Base-by-base conservation (phyloP, 805 yeast genomes). In the Saccharomycopsis sp. region DNA sequence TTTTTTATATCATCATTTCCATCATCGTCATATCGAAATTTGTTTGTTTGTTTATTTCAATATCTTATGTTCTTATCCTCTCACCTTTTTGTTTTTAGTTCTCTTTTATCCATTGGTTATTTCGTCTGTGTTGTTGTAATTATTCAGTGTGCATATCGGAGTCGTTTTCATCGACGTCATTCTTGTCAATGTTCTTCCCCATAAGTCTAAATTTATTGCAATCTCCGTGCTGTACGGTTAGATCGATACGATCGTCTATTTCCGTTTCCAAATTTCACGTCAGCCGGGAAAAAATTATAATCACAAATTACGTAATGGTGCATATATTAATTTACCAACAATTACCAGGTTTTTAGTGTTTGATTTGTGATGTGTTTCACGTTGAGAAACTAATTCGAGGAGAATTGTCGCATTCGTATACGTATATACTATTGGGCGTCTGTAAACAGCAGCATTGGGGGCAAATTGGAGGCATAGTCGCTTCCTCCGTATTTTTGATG, bases 1-100 rank as follows among this genome's bases (percentile, higher is more conserved):
- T 12, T 12, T 29, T 29, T 29, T 29, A 29, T 12, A 29, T 5
- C 37, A 29, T 29, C 37, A 29, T n/a, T n/a, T n/a, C n/a, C n/a
- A n/a, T n/a, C n/a, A n/a, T n/a, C n/a, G n/a, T n/a, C n/a, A n/a
- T n/a, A n/a, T 12, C 37, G 12, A 29, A 29, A 29, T 12, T 29
- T 29, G 37, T 29, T 29, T 5, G 5, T 29, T 29, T 50, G 24
- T n/a, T 47, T 15, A 24, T 24, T 51, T 52, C 54, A 52, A 52
- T 53, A 29, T 53, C 50, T 53, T 53, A 44, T 44, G n/a, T 41
- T 41, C 21, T 37, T 53, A 7, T 41, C 24, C 21, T 37, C 44
- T 23, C 46, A 9, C 44, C 46, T 16, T 14, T 14, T 16, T 41
- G 3, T 9, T 37, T 53, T 12, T 24, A 14, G 8, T 24, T 51